phyloP scores from a whole-genome alignment of 225 moss, liverwort and hornwort species.

The Polytrichum commune region DNA sequence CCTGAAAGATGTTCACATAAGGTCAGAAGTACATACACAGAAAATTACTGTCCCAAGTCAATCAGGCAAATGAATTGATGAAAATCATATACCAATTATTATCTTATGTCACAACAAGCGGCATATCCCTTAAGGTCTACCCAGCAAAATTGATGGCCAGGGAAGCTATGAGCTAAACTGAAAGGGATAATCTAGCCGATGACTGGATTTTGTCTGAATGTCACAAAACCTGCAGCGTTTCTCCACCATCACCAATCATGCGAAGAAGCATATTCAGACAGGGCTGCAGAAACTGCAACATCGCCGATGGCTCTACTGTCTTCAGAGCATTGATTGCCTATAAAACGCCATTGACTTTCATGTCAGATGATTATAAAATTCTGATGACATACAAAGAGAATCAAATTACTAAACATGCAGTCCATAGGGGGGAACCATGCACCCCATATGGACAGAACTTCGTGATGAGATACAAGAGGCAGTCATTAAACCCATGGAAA shows the following conservation, averaged over 20 bases:
- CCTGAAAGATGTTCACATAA: conserved; percentile 32
- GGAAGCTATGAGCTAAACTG: too few species aligned
- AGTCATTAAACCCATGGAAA: too few species aligned
- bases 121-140: too few species aligned
- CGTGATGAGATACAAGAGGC: too few species aligned
- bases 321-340: conserved; percentile 98
- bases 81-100: too few species aligned
- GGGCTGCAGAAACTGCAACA: conserved; percentile 98
- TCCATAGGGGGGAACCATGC: too few species aligned
- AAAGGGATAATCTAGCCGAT: too few species aligned
- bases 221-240: conserved; percentile 77
- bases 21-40: background rate
- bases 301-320: conserved; percentile 90
- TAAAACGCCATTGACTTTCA: background rate
- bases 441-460: too few species aligned
- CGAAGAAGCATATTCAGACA: conserved; percentile 97
- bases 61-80: background rate
- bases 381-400: background rate
- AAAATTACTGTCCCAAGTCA: background rate
- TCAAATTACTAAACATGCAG: background rate
- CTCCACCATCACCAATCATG: conserved; percentile 98
- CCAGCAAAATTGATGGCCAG: too few species aligned
- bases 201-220: too few species aligned
- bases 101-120: too few species aligned
- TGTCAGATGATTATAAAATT: background rate